Conservation (phyloP, 2,329 filamentous ascomycete species). For the Colletotrichum chlorophyti region DNA sequence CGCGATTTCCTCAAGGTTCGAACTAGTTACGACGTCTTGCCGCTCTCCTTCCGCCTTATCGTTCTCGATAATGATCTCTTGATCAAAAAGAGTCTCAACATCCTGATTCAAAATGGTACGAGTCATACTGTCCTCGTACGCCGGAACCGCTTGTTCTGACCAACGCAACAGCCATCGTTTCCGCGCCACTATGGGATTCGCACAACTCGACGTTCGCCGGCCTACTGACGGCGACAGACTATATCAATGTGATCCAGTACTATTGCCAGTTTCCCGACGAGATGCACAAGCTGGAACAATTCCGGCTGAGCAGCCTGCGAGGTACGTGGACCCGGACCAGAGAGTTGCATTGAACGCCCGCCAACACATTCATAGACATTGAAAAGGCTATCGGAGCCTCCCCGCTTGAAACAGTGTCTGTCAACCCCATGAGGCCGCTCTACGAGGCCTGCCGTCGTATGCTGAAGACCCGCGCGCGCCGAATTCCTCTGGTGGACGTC, state of each 20-base stretch:
- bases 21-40: slow-evolving; percentile 97
- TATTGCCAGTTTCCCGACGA: slow-evolving; percentile 97
- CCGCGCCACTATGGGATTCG: slow-evolving; percentile 96
- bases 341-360: slow-evolving; percentile 2
- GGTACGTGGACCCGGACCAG: slow-evolving; percentile 58
- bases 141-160: slow-evolving; percentile 22
- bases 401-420: slow-evolving; percentile 94
- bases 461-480: slow-evolving; percentile 89
- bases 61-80: slow-evolving; percentile 93
- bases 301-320: slow-evolving; percentile 88
- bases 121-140: slow-evolving; percentile 14
- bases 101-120: slow-evolving; percentile 92
- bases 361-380: slow-evolving; percentile 68
- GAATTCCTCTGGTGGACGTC: slow-evolving; percentile 91
- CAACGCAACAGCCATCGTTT: slow-evolving; percentile 80
- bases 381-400: slow-evolving; percentile 91
- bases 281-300: slow-evolving; percentile 89
- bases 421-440: slow-evolving; percentile 86
- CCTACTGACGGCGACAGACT: slow-evolving; percentile 93
- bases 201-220: slow-evolving; percentile 92
- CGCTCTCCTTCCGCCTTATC: slow-evolving; percentile 93
- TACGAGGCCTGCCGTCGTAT: slow-evolving; percentile 96
- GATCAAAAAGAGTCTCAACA: slow-evolving; percentile 96
- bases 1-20: slow-evolving; percentile 95
- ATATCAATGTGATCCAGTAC: slow-evolving; percentile 98